A percentile compares a stretch with the other conserved stretches of the same genome.
These are phyloP conservation scores for Xylaria venustula DNA, from an alignment of 495 filamentous ascomycete genomes.

Conservation along the genomic window DNA sequence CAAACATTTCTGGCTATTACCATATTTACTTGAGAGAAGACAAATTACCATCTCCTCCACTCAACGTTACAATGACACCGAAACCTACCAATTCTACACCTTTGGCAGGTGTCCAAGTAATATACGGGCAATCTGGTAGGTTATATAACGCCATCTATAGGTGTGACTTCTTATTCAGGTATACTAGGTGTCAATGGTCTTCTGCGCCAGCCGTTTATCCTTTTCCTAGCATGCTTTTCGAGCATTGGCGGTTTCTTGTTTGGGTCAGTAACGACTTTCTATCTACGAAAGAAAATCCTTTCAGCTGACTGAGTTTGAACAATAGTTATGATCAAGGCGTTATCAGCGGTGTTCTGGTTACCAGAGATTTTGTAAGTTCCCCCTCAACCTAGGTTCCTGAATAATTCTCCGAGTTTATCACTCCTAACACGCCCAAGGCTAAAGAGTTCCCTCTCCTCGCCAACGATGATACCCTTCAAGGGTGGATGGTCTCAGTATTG, in stretches of 20 bases:
- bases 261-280: neutral
- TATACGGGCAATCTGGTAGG: too few species aligned
- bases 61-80: too few species aligned
- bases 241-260: constrained; percentile 17
- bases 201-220: neutral
- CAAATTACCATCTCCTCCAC: too few species aligned
- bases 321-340: constrained; percentile 56
- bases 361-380: constrained; percentile 35
- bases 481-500: constrained; percentile 25
- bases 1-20: too few species aligned
- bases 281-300: neutral
- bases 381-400: too few species aligned
- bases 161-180: too few species aligned
- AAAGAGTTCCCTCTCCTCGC: constrained; percentile 21
- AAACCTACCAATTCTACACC: too few species aligned
- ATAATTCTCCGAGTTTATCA: too few species aligned
- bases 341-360: constrained; percentile 47
- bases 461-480: constrained; percentile 19
- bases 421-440: neutral
- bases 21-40: too few species aligned
- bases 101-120: too few species aligned
- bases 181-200: too few species aligned
- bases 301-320: neutral
- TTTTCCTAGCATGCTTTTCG: neutral
- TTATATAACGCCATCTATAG: too few species aligned